Base-by-base conservation (phyloP, 768 basidiomycete species). In the Rhodocollybia butyracea region DNA sequence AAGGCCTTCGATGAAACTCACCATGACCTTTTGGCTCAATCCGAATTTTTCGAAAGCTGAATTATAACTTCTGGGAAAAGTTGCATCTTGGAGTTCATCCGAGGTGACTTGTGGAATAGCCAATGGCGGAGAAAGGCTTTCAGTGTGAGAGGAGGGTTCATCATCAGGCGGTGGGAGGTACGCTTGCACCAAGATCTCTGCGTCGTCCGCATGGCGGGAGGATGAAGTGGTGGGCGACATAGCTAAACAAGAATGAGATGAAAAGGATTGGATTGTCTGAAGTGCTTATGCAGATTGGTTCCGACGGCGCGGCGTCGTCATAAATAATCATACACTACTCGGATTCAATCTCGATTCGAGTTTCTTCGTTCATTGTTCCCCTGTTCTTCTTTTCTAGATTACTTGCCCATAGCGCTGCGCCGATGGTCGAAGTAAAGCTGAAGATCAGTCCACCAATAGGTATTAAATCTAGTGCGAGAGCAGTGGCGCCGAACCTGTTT, bases 321-420 rank as follows among this genome's bases (percentile, higher is more conserved):
- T n/a, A 29, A 8, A 47, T 19, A 30, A 26, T 1, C 34, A 5
- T 32, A 30, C 30, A 47, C 10, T 26, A n/a, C 13, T 5, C 17
- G 10, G 19, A 15, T 32, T 48, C 47, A 36, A 48, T 48, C 11
- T 48, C 47, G 24, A 48, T 32, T 1, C 4, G 47, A 34, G 27
- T 15, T 22, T 10, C 31, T 19, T 31, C 12, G 11, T 30, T 10
- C 7, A 26, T 11, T 5, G 12, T 15, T 6, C 32, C 48, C 21
- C 51, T 39, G 29, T 52, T 45, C 58, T 40, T 57, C 56, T 72
- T 77, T 68, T 90, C 86, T n/a, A 88, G 52, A 43, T 85, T 78
- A 26, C 80, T 78, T 0, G 85, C 87, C 86, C 86, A 90, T 7
- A 90, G 69, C 10, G 88, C 88, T 1, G 86, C 86, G 22, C 88